phyloP scores from a whole-genome alignment of 2,329 filamentous ascomycete genomes.

The Aspergillus pseudoterreus region DNA sequence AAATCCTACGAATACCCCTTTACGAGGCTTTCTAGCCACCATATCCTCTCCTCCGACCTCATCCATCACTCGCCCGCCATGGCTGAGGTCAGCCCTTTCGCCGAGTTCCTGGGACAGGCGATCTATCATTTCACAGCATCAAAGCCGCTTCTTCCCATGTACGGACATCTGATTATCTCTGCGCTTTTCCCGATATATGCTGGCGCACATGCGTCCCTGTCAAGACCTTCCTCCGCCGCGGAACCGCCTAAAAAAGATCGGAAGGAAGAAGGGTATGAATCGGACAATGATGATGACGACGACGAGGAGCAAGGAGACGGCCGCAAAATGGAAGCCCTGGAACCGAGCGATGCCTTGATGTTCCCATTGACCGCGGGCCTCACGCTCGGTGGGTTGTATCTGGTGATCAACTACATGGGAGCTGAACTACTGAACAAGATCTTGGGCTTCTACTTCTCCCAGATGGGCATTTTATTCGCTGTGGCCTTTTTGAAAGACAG shows the following conservation, averaged over 20 bases:
- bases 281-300: constrained; percentile 42
- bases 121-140: constrained; percentile 43
- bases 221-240: constrained; percentile 75
- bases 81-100: constrained; percentile 33
- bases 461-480: constrained; percentile 74
- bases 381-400: constrained; percentile 73
- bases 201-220: constrained; percentile 79
- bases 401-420: constrained; percentile 82
- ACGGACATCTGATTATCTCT: constrained; percentile 61
- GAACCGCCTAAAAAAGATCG: constrained; percentile 53
- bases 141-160: constrained; percentile 51
- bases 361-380: constrained; percentile 75
- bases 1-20: neutral
- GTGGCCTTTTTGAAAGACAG: constrained; percentile 69
- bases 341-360: constrained; percentile 75
- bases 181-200: constrained; percentile 80
- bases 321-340: constrained; percentile 64
- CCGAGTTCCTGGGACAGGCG: constrained; percentile 37
- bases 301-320: constrained; percentile 52
- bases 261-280: constrained; percentile 22
- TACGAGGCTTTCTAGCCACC: neutral
- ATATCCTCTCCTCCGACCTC: neutral
- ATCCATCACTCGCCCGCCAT: constrained; percentile 16
- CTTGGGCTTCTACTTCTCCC: constrained; percentile 77
- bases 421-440: constrained; percentile 78